Conservation (phyloP, 768 basidiomycete species). For the Tephrocybe rancida region DNA sequence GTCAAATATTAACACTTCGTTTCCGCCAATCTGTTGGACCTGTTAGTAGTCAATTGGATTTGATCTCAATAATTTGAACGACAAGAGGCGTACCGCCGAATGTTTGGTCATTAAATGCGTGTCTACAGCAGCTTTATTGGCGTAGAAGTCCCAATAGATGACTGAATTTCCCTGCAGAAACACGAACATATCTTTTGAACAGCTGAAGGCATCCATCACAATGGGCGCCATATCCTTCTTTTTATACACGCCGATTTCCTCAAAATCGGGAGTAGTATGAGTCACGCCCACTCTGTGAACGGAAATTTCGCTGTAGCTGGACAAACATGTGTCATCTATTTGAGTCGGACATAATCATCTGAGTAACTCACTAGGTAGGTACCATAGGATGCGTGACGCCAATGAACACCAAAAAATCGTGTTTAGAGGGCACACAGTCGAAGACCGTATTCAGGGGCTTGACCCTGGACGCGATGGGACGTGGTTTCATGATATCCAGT, state of each 20-base stretch:
- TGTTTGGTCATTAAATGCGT: too few relatives aligned
- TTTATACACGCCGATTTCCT: neutral
- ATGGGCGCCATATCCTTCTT: neutral
- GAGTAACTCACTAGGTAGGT: too few relatives aligned
- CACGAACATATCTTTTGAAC: neutral
- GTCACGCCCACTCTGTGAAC: neutral
- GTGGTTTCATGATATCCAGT: neutral
- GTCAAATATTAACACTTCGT: neutral
- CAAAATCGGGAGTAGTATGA: neutral
- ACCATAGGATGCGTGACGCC: too few relatives aligned
- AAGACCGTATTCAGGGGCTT: too few relatives aligned
- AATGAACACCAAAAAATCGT: too few relatives aligned
- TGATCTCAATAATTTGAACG: neutral
- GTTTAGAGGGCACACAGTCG: too few relatives aligned
- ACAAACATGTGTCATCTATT: too few relatives aligned
- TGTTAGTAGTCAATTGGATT: too few relatives aligned
- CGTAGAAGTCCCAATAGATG: neutral
- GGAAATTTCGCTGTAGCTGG: neutral
- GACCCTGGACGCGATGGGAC: neutral
- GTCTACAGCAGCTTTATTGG: too few relatives aligned
- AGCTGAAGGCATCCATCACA: neutral
- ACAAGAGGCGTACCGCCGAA: too few relatives aligned
- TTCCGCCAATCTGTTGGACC: too few relatives aligned
- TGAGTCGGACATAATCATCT: too few relatives aligned
- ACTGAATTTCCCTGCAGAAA: neutral